Evolutionary conservation across 2,329 filamentous ascomycete genomes (phyloP).

Genomic region (Zalaria sp.): DNA sequence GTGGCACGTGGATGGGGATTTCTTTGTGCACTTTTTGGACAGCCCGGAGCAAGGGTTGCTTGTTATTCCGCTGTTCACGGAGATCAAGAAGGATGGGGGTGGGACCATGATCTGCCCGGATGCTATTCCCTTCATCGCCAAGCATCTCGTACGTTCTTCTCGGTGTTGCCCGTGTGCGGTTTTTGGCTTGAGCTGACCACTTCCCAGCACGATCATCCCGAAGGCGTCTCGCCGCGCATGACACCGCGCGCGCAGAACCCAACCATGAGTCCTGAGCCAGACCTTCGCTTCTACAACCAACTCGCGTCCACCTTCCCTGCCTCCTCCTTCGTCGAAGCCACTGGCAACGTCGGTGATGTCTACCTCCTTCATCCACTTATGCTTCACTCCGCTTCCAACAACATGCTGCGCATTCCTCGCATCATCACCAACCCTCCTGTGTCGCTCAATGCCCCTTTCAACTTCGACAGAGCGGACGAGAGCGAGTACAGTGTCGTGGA

Average conservation of each 20-base stretch:
- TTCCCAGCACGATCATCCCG: constrained; percentile 39
- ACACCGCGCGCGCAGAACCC: constrained; percentile 35
- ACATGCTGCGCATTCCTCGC: constrained; percentile 26
- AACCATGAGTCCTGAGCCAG: constrained; percentile 21
- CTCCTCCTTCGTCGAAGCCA: constrained; percentile 38
- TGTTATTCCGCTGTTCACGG: constrained; percentile 53
- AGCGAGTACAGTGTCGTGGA: constrained; percentile 41
- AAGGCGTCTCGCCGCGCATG: constrained; percentile 54
- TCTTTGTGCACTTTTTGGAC: constrained; percentile 59
- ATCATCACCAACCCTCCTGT: constrained; percentile 45
- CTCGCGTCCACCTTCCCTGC: constrained; percentile 18
- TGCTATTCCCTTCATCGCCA: constrained; percentile 43
- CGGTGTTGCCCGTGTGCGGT: neutral
- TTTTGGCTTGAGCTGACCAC: neutral
- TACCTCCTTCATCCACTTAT: constrained; percentile 47
- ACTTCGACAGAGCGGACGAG: constrained; percentile 35
- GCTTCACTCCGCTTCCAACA: constrained; percentile 41
- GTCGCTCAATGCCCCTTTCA: constrained; percentile 36
- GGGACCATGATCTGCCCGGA: constrained; percentile 51
- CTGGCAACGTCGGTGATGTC: constrained; percentile 41
- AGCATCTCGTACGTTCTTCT: constrained; percentile 23
- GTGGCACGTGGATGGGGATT: constrained; percentile 62
- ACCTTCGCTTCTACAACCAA: constrained; percentile 27
- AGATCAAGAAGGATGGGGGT: constrained; percentile 46
- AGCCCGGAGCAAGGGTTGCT: constrained; percentile 55